Conservation (phyloP, 1,284 basidiomycete genomes). For the Somion occarium region DNA sequence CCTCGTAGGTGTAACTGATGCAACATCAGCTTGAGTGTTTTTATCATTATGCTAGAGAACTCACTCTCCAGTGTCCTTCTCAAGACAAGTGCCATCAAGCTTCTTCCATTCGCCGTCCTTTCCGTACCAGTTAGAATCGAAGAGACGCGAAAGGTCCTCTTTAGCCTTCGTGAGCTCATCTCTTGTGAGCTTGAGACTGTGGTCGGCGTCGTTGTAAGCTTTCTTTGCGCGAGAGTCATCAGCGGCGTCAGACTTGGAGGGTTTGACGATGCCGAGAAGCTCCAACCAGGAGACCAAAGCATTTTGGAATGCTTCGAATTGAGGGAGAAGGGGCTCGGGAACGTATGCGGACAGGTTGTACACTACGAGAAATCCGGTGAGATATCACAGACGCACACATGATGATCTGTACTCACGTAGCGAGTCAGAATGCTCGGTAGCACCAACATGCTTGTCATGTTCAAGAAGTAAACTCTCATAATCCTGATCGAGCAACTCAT, state of each 20-base stretch:
- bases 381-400: neutral
- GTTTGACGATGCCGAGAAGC: conserved; percentile 57
- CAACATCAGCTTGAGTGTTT: too few species aligned
- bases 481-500: conserved; percentile 65
- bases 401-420: conserved; percentile 42
- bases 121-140: conserved; percentile 69
- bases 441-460: conserved; percentile 62
- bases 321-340: conserved; percentile 76
- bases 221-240: conserved; percentile 64
- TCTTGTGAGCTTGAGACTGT: conserved; percentile 39
- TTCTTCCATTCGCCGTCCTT: conserved; percentile 93
- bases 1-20: conserved; percentile 89
- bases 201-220: conserved; percentile 58
- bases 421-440: conserved; percentile 38
- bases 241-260: conserved; percentile 25
- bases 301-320: conserved; percentile 71
- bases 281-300: conserved; percentile 62
- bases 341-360: conserved; percentile 83
- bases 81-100: conserved; percentile 79
- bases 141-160: conserved; percentile 57
- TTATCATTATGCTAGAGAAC: too few species aligned
- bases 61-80: conserved; percentile 84
- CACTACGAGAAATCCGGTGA: conserved; percentile 48
- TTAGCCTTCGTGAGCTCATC: conserved; percentile 47
- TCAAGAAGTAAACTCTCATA: conserved; percentile 70